Evolutionary conservation across 2,329 filamentous ascomycete genomes (phyloP).

Genomic region (Ophiocordyceps camponoti-leonardi): DNA sequence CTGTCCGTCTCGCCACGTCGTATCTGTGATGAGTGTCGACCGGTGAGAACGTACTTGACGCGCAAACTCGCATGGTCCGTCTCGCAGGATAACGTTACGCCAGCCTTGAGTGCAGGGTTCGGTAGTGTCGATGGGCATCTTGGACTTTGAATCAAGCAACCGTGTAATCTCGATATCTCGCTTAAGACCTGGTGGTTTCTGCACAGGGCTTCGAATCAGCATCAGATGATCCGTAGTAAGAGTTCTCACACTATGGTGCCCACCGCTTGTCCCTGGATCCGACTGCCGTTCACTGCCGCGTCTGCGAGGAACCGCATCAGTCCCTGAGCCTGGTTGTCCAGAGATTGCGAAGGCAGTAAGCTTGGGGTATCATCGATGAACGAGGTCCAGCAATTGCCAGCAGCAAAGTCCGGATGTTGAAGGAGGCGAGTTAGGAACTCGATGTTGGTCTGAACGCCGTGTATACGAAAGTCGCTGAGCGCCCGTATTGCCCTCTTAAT

Average conservation of each 20-base stretch:
- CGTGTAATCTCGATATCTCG: constrained; percentile 59
- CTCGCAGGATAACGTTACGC: constrained; percentile 72
- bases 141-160: constrained; percentile 54
- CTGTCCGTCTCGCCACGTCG: constrained; percentile 97
- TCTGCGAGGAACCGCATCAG: constrained; percentile 88
- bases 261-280: constrained; percentile 97
- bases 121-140: constrained; percentile 57
- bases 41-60: constrained; percentile 89
- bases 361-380: constrained; percentile 97
- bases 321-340: constrained; percentile 96
- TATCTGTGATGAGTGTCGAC: constrained; percentile 94
- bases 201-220: background rate
- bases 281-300: constrained; percentile 90
- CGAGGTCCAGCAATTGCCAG: constrained; percentile 95
- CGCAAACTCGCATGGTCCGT: constrained; percentile 84
- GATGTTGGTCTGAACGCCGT: constrained; percentile 97
- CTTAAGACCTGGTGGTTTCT: constrained; percentile 67
- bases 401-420: constrained; percentile 83
- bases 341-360: constrained; percentile 80
- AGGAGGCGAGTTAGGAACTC: constrained; percentile 88
- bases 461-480: constrained; percentile 91
- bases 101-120: constrained; percentile 67
- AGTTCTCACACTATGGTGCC: background rate
- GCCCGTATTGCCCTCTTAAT: constrained; percentile 87
- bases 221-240: background rate